A percentile compares a stretch with the other conserved stretches of the same genome.
These are phyloP conservation scores for Fusarium graminum DNA, from an alignment of 2,329 filamentous ascomycete genomes.

Conservation along the genomic window DNA sequence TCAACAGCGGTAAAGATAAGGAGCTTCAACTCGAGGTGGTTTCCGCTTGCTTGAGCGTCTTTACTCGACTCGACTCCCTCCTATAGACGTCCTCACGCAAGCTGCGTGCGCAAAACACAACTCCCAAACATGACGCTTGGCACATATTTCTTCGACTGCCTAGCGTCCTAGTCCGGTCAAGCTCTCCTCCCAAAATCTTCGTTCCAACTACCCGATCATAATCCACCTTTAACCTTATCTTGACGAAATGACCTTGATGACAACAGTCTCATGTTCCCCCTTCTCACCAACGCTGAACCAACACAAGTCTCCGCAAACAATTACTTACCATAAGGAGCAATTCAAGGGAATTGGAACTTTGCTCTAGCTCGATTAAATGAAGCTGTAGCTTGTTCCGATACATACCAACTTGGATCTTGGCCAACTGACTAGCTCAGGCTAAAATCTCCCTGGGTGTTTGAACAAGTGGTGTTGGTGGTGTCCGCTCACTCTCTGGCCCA, in stretches of 20 bases:
- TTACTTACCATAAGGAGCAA: conserved; percentile 34
- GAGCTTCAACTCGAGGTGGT: conserved; percentile 98
- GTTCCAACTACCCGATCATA: conserved; percentile 36
- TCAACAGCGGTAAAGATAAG: conserved; percentile 88
- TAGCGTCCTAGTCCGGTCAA: conserved; percentile 38
- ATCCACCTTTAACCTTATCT: conserved; percentile 22
- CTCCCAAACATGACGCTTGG: conserved; percentile 28
- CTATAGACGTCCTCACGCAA: conserved; percentile 67
- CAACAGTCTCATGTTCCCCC: conserved; percentile 28
- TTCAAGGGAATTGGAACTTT: conserved; percentile 35
- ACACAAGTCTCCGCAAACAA: conserved; percentile 20
- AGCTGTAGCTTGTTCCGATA: conserved; percentile 12
- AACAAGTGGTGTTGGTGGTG: conserved; percentile 32
- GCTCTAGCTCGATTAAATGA: conserved; percentile 22
- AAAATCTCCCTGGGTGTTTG: conserved; percentile 27
- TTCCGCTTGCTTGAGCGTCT: conserved; percentile 95
- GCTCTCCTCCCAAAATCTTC: conserved; percentile 31
- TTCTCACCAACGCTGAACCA: conserved; percentile 21
- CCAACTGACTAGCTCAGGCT: conserved; percentile 22
- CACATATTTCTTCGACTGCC: conserved; percentile 36
- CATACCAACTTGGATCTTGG: conserved; percentile 28
- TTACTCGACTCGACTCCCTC: conserved; percentile 95
- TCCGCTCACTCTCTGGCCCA: conserved; percentile 15
- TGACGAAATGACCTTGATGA: conserved; percentile 37
- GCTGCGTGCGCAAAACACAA: conserved; percentile 22